Base-by-base conservation (phyloP, 139 green algal genomes). In the Protoeuglena noctilucae region DNA sequence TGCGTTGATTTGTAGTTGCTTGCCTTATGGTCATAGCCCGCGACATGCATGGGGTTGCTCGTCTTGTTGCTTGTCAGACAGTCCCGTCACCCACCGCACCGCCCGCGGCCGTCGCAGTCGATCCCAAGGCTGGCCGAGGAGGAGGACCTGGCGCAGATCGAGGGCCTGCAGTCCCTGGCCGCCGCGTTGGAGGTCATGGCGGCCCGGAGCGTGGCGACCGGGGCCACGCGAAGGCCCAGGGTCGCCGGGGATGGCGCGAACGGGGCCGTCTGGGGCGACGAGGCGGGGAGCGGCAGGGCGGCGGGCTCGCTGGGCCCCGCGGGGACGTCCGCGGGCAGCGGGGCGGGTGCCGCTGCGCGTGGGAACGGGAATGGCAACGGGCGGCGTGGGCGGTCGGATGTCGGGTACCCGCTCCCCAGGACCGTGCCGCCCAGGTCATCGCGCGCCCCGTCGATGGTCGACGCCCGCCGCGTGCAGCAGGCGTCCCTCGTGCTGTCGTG, bases 191-290 rank as follows among this genome's bases (percentile, higher is more conserved):
- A 43, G 7, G 19, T 5, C 28, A 45, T 25, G 4, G 3, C 4
- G 26, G 26, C 25, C 16, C 28, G 3, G 19, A 24, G 14, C 12
- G 24, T 18, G 25, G 4, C 50, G 3, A 27, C 14, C 25, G 1
- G 17, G 29, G 16, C 51, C 58, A 51, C 40, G 77, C 45, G 63
- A 77, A 4, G 71, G 71, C 23, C 63, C 77, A 47, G 54, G 14
- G 0, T 51, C 56, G 19, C 63, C 77, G 28, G 61, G 45, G 29
- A 41, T 25, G 28, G 28, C 46, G 5, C 49, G 58, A 43, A 51
- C 54, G 27, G 40, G 59, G 51, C 40, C 59, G 9, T 46, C 28
- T 16, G 16, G 18, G 1, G 40, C 7, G 16, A 27, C 23, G 30
- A 66, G 23, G 58, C 58, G 27, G 27, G 54, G 2, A 27, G 28